A percentile compares a stretch with the other conserved stretches of the same genome.
phyloP scores from a whole-genome alignment of 1,284 basidiomycete species.

The Somion occarium region DNA sequence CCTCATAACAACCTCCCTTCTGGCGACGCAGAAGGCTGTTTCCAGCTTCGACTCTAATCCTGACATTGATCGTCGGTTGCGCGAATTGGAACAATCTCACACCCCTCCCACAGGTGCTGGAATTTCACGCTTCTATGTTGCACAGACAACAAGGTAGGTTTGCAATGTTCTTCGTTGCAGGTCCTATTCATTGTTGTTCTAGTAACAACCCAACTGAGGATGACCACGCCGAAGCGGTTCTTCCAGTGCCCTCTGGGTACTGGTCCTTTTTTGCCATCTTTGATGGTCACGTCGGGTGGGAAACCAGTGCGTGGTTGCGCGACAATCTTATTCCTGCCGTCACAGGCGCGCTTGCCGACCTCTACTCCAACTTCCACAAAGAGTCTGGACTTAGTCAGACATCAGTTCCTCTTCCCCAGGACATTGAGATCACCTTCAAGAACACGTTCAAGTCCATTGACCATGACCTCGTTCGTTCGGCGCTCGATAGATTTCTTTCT shows the following conservation, averaged over 20 bases:
- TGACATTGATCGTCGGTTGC: not conserved
- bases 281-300: slow-evolving; percentile 28
- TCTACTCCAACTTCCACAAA: slow-evolving; percentile 15
- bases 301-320: slow-evolving; percentile 27
- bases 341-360: slow-evolving; percentile 24
- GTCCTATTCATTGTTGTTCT: not conserved
- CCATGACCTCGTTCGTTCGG: slow-evolving; percentile 24
- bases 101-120: slow-evolving; percentile 6
- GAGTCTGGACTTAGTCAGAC: not conserved
- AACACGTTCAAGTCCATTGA: slow-evolving; percentile 27
- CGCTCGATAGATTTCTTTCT: slow-evolving; percentile 18
- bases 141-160: slow-evolving; percentile 16
- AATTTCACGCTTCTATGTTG: slow-evolving; percentile 15
- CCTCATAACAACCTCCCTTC: not conserved
- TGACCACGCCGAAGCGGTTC: slow-evolving; percentile 22
- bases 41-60: not conserved
- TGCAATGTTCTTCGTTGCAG: not conserved
- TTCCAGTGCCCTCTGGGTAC: slow-evolving; percentile 21
- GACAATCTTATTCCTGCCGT: slow-evolving; percentile 26
- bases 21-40: not conserved
- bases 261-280: slow-evolving; percentile 30
- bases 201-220: slow-evolving; percentile 28
- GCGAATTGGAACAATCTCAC: slow-evolving; percentile 6
- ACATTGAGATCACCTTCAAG: slow-evolving; percentile 21
- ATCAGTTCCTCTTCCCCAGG: slow-evolving; percentile 11